Conservation (phyloP, 2,329 filamentous ascomycete genomes). For the Zelopaecilomyces penicillatus region DNA sequence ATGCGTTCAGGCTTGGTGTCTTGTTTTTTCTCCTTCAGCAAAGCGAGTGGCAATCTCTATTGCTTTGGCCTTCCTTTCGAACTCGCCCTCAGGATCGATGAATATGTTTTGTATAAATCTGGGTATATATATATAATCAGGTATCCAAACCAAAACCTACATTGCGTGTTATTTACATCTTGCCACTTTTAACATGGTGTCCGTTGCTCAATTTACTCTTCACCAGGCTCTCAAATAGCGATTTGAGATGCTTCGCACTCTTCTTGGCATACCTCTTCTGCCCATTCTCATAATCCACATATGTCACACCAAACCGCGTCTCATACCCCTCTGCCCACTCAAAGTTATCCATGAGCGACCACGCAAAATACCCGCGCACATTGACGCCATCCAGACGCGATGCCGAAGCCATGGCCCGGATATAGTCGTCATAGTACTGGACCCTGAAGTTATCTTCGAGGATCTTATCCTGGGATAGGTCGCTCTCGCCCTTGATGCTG, state of each 20-base stretch:
- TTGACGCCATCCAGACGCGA: slow-evolving; percentile 65
- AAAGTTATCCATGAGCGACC: slow-evolving; percentile 86
- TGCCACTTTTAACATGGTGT: not conserved
- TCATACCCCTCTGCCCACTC: slow-evolving; percentile 90
- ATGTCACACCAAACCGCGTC: slow-evolving; percentile 77
- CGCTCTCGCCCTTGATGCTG: slow-evolving; percentile 74
- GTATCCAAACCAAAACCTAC: too few relatives aligned
- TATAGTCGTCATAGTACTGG: slow-evolving; percentile 70
- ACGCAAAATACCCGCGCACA: slow-evolving; percentile 73
- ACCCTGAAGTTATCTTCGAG: slow-evolving; percentile 75
- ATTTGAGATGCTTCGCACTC: slow-evolving; percentile 63
- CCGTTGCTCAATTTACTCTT: slow-evolving; percentile 30
- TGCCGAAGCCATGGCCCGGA: slow-evolving; percentile 68
- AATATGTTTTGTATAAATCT: too few relatives aligned
- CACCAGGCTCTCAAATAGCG: slow-evolving; percentile 63
- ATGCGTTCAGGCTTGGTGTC: too few relatives aligned
- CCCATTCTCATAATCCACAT: slow-evolving; percentile 70
- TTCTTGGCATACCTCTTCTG: slow-evolving; percentile 80
- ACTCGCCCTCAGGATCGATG: too few relatives aligned
- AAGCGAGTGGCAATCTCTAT: too few relatives aligned
- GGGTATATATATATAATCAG: too few relatives aligned
- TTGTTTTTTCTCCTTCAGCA: too few relatives aligned
- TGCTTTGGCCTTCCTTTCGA: too few relatives aligned
- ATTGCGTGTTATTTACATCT: too few relatives aligned
- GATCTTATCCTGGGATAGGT: slow-evolving; percentile 60